Evolutionary conservation across 176 grass and related monocot species (phyloP).

Genomic region (Triticum timopheevii): DNA sequence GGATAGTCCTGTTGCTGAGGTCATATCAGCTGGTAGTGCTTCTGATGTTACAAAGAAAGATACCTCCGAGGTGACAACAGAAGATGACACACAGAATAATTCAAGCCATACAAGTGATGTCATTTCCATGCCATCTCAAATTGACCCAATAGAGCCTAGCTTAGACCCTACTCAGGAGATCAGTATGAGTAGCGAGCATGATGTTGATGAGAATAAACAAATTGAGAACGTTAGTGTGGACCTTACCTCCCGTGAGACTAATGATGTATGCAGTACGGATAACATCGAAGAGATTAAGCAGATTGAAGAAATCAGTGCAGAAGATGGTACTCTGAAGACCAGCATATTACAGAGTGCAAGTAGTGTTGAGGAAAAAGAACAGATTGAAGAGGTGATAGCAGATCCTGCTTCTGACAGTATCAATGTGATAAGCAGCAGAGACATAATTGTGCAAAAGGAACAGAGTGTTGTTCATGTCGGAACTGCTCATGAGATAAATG

Average conservation of each 20-base stretch:
- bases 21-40: not conserved
- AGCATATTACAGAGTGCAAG: not conserved
- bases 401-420: not conserved
- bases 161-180: not conserved
- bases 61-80: not conserved
- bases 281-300: conserved; percentile 38
- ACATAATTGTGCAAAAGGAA: conserved; percentile 26
- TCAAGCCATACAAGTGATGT: conserved; percentile 1
- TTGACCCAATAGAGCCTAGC: conserved; percentile 14
- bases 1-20: not conserved
- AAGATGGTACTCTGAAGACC: not conserved
- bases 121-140: conserved; percentile 12
- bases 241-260: not conserved
- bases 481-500: not conserved
- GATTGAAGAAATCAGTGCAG: not conserved
- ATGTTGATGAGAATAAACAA: not conserved
- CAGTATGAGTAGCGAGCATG: not conserved
- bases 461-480: conserved; percentile 1
- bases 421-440: not conserved
- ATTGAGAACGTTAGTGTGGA: not conserved
- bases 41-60: not conserved
- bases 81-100: not conserved
- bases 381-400: conserved; percentile 1
- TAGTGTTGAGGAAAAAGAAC: conserved; percentile 20
- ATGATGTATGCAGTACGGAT: not conserved